These are phyloP conservation scores for Grigorovia jiainica DNA, from an alignment of 805 yeast genomes.

Conservation along the genomic window DNA sequence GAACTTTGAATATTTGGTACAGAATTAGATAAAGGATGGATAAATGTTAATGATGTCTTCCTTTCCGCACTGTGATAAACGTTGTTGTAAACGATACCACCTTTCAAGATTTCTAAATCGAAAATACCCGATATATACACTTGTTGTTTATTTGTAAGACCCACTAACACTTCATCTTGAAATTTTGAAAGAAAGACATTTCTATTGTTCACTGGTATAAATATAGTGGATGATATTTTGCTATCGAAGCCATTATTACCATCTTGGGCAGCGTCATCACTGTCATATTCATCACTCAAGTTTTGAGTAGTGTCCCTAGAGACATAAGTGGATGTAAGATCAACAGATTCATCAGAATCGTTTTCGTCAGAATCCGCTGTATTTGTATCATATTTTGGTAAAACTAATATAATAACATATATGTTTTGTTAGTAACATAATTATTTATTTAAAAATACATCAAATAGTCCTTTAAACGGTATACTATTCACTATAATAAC, in stretches of 20 bases:
- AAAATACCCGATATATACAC: conserved; percentile 22
- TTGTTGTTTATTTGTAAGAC: conserved; percentile 18
- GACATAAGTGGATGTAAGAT: conserved; percentile 1
- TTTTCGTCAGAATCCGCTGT: conserved; percentile 3
- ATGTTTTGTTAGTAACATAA: neutral
- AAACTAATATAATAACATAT: neutral
- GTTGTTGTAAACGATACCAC: conserved; percentile 26
- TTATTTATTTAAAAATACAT: no score
- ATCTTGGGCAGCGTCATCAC: conserved; percentile 7
- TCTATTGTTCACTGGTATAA: conserved; percentile 7
- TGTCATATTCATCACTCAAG: conserved; percentile 11
- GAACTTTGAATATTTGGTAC: conserved; percentile 23
- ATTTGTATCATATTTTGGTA: conserved; percentile 6
- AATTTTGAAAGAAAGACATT: conserved; percentile 10
- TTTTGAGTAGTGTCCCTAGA: conserved; percentile 11
- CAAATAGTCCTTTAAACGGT: no score
- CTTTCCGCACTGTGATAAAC: conserved; percentile 24
- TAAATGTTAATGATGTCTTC: conserved; percentile 10
- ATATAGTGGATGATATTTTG: neutral
- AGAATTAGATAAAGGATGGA: conserved; percentile 25
- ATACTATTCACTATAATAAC: no score
- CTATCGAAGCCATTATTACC: neutral
- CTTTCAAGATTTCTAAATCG: conserved; percentile 22
- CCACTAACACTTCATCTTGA: conserved; percentile 9
- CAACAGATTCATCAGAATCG: conserved; percentile 6